A percentile compares a stretch with the other conserved stretches of the same genome.
These are phyloP conservation scores for Rhododendron simsii DNA, from an alignment of 148 eudicot genomes.

Conservation along the genomic window DNA sequence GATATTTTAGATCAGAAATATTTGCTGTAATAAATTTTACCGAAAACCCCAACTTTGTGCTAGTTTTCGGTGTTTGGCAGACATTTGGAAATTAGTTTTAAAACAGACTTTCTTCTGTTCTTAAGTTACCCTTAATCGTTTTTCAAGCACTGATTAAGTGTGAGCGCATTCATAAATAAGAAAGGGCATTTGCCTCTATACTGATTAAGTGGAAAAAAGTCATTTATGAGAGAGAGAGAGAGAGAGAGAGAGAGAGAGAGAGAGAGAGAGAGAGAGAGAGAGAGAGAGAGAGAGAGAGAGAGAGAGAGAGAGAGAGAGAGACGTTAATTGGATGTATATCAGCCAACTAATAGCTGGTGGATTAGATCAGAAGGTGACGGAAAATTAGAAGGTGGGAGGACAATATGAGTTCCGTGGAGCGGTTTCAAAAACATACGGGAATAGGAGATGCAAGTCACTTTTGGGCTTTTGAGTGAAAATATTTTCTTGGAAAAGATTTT, in stretches of 20 bases:
- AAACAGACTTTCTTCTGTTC: not conserved
- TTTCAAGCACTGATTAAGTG: not conserved
- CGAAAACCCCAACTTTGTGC: not conserved
- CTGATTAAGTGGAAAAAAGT: not conserved
- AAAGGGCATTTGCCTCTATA: not conserved
- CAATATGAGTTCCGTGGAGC: not conserved
- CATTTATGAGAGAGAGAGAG: not conserved
- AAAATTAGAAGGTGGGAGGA: not conserved
- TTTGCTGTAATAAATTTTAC: not conserved
- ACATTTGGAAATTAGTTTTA: not conserved
- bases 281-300: no score
- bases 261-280: not conserved
- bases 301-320: not conserved
- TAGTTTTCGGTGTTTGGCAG: not conserved
- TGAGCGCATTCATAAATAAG: not conserved
- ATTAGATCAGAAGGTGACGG: not conserved
- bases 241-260: no score
- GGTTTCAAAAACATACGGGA: not conserved
- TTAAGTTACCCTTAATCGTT: not conserved
- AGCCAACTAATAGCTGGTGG: not conserved
- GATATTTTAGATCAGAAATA: not conserved
- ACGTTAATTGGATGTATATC: not conserved
- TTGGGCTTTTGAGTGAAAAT: not conserved
- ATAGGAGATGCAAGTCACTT: not conserved
- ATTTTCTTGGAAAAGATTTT: not conserved